Evolutionary conservation across 2,329 filamentous ascomycete genomes (phyloP).

Genomic region (Aspergillus texensis): DNA sequence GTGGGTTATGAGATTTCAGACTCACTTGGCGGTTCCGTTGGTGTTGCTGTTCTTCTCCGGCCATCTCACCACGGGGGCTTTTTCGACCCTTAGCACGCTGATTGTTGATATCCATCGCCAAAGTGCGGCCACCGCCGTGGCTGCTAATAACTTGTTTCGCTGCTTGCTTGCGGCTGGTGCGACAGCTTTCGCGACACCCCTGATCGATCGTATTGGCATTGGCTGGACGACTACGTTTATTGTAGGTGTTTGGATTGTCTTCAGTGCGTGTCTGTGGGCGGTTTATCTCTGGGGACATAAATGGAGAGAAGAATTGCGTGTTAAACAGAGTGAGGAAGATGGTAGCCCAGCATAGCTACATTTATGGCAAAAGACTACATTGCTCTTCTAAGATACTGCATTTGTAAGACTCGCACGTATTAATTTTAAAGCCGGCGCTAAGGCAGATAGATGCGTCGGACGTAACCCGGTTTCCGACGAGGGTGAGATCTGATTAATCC

Average conservation of each 20-base stretch:
- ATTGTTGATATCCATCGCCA: conserved; percentile 42
- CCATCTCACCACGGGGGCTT: conserved; percentile 36
- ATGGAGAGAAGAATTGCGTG: conserved; percentile 13
- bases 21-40: conserved; percentile 35
- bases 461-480: too few relatives aligned
- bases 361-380: too few relatives aligned
- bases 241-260: conserved; percentile 24
- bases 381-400: neutral
- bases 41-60: conserved; percentile 38
- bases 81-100: conserved; percentile 48
- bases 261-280: conserved; percentile 24
- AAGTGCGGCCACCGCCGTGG: conserved; percentile 24
- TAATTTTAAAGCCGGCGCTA: too few relatives aligned
- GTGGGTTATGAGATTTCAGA: conserved; percentile 40
- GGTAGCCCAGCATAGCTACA: neutral
- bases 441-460: too few relatives aligned
- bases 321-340: neutral
- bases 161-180: conserved; percentile 28
- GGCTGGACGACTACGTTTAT: conserved; percentile 30
- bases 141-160: conserved; percentile 27
- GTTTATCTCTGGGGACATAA: conserved; percentile 23
- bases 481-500: too few relatives aligned
- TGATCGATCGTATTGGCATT: conserved; percentile 27
- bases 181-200: conserved; percentile 21
- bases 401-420: too few relatives aligned